Evolutionary conservation across 2,329 filamentous ascomycete genomes (phyloP), one percentile per base, ranked within the genome.

Genomic region (Botryotinia convoluta): DNA sequence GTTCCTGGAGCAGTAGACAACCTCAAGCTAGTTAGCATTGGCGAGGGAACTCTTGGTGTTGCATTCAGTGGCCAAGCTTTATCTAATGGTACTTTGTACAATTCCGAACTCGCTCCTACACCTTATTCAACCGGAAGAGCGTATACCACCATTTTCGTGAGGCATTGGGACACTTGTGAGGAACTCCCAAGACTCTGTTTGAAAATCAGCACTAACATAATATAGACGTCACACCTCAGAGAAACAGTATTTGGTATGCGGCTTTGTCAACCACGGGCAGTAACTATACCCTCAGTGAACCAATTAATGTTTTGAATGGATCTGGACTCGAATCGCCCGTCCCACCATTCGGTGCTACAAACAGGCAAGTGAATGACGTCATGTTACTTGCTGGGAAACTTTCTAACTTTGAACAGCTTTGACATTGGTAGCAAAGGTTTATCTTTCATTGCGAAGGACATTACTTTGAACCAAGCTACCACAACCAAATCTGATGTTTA

Each of bases 141-240:
- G 32, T 79, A 79, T 60, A 77, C 77, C 2, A 62, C 61, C 4
- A 57, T 77, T 44, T 78, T 78, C 37, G 76, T 79, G 1, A 75
- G 77, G 67, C 77, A 79, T 74, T 78, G 77, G 77, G 78, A 79
- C 68, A 71, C 75, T 32, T 78, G 77, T 79, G 67, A 74, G 75
- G 67, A 57, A 57, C 5, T 8, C 5, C 37, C 39, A 57, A n/a
- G 37, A 45, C 5, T 16, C 18, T 37, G 4, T 12, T 68, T 39
- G 9, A 12, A 22, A 32, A 29, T 22, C 29, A 32, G 39, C 14
- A 37, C 48, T 73, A 32, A 76, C 22, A 29, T 45, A 18, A 62
- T 14, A 18, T 44, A 74, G 77, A 78, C 35, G 35, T 78, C 42
- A 77, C 76, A 4, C 74, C 63, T 4, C 32, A 78, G 39, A 72